phyloP scores from a whole-genome alignment of 495 filamentous ascomycete species.

The Stereocaulon alpinum region DNA sequence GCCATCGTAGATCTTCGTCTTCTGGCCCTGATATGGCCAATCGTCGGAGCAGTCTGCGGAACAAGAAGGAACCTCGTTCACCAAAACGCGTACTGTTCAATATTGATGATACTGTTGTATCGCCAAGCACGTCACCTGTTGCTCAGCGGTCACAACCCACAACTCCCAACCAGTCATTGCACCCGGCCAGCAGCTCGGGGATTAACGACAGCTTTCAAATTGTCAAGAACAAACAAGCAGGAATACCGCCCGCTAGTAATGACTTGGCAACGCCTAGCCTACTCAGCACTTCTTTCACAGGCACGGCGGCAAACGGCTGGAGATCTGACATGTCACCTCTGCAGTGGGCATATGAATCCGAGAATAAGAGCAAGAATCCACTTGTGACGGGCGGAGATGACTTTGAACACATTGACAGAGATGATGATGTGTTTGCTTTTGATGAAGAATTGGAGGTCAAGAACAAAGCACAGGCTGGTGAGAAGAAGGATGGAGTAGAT shows the following conservation, averaged over 20 bases:
- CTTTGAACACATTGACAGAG: slow-evolving; percentile 16
- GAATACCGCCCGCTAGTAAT: background rate
- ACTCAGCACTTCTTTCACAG: background rate
- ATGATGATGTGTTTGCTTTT: slow-evolving; percentile 23
- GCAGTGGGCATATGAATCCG: background rate
- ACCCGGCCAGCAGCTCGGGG: background rate
- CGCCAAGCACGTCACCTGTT: slow-evolving; percentile 20
- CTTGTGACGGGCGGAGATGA: slow-evolving; percentile 14
- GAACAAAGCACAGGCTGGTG: background rate
- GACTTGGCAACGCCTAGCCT: background rate
- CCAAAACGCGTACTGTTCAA: slow-evolving; percentile 24
- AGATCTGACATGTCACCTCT: slow-evolving; percentile 21
- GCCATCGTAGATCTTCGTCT: slow-evolving; percentile 17
- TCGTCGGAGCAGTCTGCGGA: slow-evolving; percentile 21
- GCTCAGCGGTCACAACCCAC: slow-evolving; percentile 8
- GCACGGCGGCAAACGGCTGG: background rate
- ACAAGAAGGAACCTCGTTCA: slow-evolving; percentile 21
- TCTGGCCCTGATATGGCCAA: slow-evolving; percentile 16
- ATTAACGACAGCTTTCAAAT: slow-evolving; percentile 1
- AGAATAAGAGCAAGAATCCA: background rate
- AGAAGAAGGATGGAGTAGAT: slow-evolving; percentile 4
- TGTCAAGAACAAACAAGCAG: slow-evolving; percentile 1
- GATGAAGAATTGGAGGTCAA: slow-evolving; percentile 17
- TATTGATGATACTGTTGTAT: slow-evolving; percentile 21
- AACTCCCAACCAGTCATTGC: background rate